Evolutionary conservation across 2,329 filamentous ascomycete genomes (phyloP).

Genomic region (Tolypocladium amazonense): DNA sequence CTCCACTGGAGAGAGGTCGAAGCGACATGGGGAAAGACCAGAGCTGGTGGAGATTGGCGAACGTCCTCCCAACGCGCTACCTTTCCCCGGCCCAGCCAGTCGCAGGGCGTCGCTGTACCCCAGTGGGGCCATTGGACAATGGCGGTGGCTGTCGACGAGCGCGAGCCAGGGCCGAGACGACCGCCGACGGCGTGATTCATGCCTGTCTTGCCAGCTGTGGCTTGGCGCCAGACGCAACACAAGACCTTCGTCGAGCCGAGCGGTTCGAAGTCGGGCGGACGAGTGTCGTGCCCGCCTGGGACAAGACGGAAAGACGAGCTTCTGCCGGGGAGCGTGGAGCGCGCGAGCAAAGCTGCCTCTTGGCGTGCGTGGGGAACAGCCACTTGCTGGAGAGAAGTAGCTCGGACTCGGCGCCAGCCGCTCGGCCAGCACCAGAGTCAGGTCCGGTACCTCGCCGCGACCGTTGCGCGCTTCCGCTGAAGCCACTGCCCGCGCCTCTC

Average conservation of each 20-base stretch:
- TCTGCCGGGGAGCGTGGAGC: not conserved
- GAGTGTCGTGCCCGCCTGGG: not conserved
- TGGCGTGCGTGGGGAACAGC: not conserved
- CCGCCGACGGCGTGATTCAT: slow-evolving; percentile 3
- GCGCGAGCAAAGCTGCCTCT: not conserved
- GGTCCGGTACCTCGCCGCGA: not conserved
- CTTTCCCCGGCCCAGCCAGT: slow-evolving; percentile 5
- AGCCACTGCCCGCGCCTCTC: not conserved
- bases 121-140: slow-evolving; percentile 7
- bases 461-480: not conserved
- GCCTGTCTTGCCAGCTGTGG: slow-evolving; percentile 1
- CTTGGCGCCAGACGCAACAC: slow-evolving; percentile 1
- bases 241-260: not conserved
- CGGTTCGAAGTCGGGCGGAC: not conserved
- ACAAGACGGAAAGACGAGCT: not conserved
- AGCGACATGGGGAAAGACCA: slow-evolving; percentile 1
- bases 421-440: not conserved
- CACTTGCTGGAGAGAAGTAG: not conserved
- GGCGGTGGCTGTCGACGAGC: slow-evolving; percentile 6
- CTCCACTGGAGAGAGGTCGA: not conserved
- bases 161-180: slow-evolving; percentile 5
- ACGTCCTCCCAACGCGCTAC: slow-evolving; percentile 2
- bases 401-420: slow-evolving; percentile 1
- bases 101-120: slow-evolving; percentile 4
- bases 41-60: slow-evolving; percentile 10